Evolutionary conservation across 2,329 filamentous ascomycete genomes (phyloP).

Genomic region (Leptodontidium sp.): DNA sequence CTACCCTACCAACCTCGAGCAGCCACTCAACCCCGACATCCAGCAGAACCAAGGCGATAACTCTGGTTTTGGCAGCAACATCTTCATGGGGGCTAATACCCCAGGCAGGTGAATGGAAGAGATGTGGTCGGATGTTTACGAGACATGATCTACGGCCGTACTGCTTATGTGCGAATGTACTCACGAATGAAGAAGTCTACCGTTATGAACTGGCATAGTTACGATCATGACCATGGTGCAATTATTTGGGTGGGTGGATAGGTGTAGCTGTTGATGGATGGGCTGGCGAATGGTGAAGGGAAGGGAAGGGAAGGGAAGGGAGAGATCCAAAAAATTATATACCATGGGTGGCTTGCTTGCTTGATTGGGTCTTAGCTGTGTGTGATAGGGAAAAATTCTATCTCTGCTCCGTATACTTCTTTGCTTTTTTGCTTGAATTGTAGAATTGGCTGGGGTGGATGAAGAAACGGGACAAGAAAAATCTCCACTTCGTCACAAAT

Average conservation of each 20-base stretch:
- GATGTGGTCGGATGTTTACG: background rate
- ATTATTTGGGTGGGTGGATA: too few relatives aligned
- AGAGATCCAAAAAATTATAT: background rate
- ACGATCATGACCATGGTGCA: too few relatives aligned
- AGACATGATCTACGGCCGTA: background rate
- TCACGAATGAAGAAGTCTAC: too few relatives aligned
- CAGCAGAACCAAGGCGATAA: constrained; percentile 32
- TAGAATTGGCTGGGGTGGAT: background rate
- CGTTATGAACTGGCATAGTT: too few relatives aligned
- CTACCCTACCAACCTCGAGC: constrained; percentile 40
- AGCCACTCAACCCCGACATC: constrained; percentile 33
- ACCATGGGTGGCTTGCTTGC: constrained; percentile 1
- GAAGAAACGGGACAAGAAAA: background rate
- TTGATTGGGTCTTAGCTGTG: too few relatives aligned
- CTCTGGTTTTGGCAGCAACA: constrained; percentile 40
- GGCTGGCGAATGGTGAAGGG: too few relatives aligned
- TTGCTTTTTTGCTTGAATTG: too few relatives aligned
- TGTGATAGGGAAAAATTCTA: too few relatives aligned
- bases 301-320: too few relatives aligned
- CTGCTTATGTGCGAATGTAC: too few relatives aligned
- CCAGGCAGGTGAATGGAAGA: constrained; percentile 39
- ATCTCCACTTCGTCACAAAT: background rate
- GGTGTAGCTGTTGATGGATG: too few relatives aligned
- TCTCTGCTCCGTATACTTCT: too few relatives aligned
- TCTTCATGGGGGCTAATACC: constrained; percentile 48